phyloP scores from a whole-genome alignment of 306 rosid species.

The Quercus engelmannii region DNA sequence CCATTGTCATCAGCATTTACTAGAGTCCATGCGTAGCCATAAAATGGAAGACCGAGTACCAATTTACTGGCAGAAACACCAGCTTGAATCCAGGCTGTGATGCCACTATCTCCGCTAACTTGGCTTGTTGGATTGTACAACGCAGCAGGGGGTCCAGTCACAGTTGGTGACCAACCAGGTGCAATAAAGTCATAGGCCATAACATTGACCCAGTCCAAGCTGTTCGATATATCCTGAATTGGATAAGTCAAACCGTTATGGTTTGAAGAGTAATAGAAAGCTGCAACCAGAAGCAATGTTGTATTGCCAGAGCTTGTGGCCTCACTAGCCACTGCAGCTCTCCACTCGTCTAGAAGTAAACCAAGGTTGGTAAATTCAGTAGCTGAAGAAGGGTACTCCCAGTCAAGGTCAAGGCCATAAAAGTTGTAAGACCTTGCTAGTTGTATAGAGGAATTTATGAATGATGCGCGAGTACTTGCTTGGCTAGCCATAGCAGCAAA shows the following conservation, averaged over 20 bases:
- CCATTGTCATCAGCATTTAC: slow-evolving; percentile 10
- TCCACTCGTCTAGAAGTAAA: slow-evolving; percentile 35
- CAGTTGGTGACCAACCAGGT: slow-evolving; percentile 17
- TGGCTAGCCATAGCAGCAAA: slow-evolving; percentile 46
- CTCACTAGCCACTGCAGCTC: slow-evolving; percentile 31
- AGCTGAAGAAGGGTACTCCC: slow-evolving; percentile 31
- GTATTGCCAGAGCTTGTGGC: background rate
- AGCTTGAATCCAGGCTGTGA: slow-evolving; percentile 17
- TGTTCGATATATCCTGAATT: background rate
- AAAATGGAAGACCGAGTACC: slow-evolving; percentile 37
- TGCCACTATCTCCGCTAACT: slow-evolving; percentile 13
- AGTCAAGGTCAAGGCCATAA: slow-evolving; percentile 46
- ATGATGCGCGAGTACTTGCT: slow-evolving; percentile 17
- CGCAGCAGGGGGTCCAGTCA: slow-evolving; percentile 33
- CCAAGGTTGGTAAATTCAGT: slow-evolving; percentile 37
- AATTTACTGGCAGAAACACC: slow-evolving; percentile 29
- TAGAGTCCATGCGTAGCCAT: slow-evolving; percentile 36
- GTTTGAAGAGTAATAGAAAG: slow-evolving; percentile 27
- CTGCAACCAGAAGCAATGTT: slow-evolving; percentile 25
- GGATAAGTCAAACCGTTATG: slow-evolving; percentile 21
- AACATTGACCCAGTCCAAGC: slow-evolving; percentile 40
- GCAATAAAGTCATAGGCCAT: slow-evolving; percentile 40
- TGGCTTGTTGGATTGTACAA: slow-evolving; percentile 15
- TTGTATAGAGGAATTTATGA: slow-evolving; percentile 36
- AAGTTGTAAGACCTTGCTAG: slow-evolving; percentile 32